Evolutionary conservation across 1,139 yeast species (phyloP), one percentile per base, ranked within the genome.

Genomic region (Saccharomyces hybrid): DNA sequence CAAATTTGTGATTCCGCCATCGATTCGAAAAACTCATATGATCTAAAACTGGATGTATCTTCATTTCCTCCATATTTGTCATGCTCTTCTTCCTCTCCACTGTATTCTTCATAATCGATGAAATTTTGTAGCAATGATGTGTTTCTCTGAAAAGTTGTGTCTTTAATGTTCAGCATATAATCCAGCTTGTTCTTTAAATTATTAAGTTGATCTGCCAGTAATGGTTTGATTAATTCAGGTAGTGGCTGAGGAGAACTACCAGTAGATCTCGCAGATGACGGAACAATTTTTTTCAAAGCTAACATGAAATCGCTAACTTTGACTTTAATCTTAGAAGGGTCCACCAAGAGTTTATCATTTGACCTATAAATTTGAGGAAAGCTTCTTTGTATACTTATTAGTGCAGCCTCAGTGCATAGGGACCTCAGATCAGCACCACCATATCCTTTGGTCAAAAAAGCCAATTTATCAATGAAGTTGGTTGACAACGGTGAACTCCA

Each of bases 371-470:
- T 93, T 69, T 95, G 99, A 0, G 99, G 99, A 65, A 86, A 93
- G 52, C 84, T 81, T 61, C 99, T 76, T 71, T 93, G 98, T 50
- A 93, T 93, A 63, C 96, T 86, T 65, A 84, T 85, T 58, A 95
- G 76, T 0, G 99, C 98, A 13, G 97, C 95, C 69, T 93, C 99
- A 0, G 98, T 91, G 67, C 98, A 91, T 38, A 93, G 75, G 0
- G 98, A 97, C 54, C 97, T 77, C 59, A 95, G 75, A 71, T 93
- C 99, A 2, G 99, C 98, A 73, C 99, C 99, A 44, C 99, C 99
- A 66, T 89, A 95, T 0, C 99, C 99, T 68, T 91, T 93, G 0
- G 99, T 91, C 56, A 89, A 74, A 13, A 78, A 77, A 0, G 98
- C 95, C 50, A 93, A 78, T 55, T 83, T 83, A 2, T 78, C 78